Base-by-base conservation (phyloP, 495 filamentous ascomycete genomes). In the Barbatosphaeria neglecta region DNA sequence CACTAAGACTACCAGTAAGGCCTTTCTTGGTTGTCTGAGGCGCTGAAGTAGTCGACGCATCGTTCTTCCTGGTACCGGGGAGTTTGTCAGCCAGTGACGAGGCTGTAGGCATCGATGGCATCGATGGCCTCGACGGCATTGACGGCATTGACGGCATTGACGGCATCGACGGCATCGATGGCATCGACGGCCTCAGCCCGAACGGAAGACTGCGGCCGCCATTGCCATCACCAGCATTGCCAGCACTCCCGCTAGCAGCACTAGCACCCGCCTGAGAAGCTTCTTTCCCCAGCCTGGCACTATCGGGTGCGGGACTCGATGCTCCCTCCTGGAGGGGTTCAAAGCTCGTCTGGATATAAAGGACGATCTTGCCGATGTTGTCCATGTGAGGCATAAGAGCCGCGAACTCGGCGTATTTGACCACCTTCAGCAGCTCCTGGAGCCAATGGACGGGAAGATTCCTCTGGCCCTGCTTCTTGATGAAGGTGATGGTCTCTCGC, bases 301-400 rank as follows among this genome's bases (percentile, higher is more conserved):
- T n/a, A 11, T 50, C 48, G 20, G 37, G 18, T 15, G 25, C 38
- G 24, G 41, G n/a, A 22, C 23, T 11, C 11, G 40, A 31, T 25
- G 18, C 22, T 31, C 37, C 50, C 24, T 45, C 44, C 48, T 53
- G 22, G 22, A n/a, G 13, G 11, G 13, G 16, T 10, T 35, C 35
- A 22, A 41, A 54, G 41, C 44, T 43, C 46, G 49, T 53, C 44
- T 56, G 37, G 20, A 63, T 48, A 46, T 60, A 66, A 13, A 52
- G 53, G 20, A 62, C 45, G 18, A 66, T 55, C 49, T 63, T 66
- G 18, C 55, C 55, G 13, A 64, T 45, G 38, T 53, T 64, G 0
- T 51, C 43, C 9, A 61, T 46, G 23, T 63, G 51, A 1, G 50
- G 50, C 42, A 46, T 53, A 16, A 66, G 49, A 4, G 48, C 40